A percentile compares a stretch with the other conserved stretches of the same genome.
Evolutionary conservation across 257 asterid genomes (phyloP).

Genomic region (Primulina huaijiensis): DNA sequence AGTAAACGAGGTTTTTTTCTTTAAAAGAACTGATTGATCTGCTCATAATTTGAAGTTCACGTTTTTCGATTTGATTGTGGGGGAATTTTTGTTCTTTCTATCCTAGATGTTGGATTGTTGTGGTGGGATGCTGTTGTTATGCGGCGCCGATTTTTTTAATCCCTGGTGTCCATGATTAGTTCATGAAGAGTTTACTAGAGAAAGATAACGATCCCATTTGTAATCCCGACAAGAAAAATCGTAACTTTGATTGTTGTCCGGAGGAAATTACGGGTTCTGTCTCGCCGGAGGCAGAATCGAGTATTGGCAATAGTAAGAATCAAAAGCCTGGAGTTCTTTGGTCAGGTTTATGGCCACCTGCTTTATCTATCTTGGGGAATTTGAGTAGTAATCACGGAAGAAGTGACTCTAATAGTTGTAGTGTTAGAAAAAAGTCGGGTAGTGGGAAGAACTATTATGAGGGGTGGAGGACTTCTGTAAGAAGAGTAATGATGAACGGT

Average conservation of each 20-base stretch:
- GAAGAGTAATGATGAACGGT: slow-evolving; percentile 71
- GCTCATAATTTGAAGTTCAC: slow-evolving; percentile 17
- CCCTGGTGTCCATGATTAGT: slow-evolving; percentile 26
- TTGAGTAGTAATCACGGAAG: slow-evolving; percentile 18
- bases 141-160: slow-evolving; percentile 25
- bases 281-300: slow-evolving; percentile 55
- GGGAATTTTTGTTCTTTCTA: slow-evolving; percentile 11
- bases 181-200: slow-evolving; percentile 49
- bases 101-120: slow-evolving; percentile 26
- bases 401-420: slow-evolving; percentile 31
- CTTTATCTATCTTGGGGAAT: slow-evolving; percentile 32
- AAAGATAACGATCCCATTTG: slow-evolving; percentile 30
- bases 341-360: slow-evolving; percentile 42
- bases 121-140: slow-evolving; percentile 21
- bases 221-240: slow-evolving; percentile 25
- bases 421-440: slow-evolving; percentile 32
- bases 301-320: slow-evolving; percentile 28
- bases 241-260: slow-evolving; percentile 7
- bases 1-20: slow-evolving; percentile 2
- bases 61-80: slow-evolving; percentile 6
- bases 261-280: slow-evolving; percentile 42
- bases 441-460: slow-evolving; percentile 49
- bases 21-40: slow-evolving; percentile 6
- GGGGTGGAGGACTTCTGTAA: slow-evolving; percentile 66
- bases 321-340: slow-evolving; percentile 35